These are phyloP conservation scores for Pyrenophora graminea DNA, from an alignment of 2,329 filamentous ascomycete genomes.

Conservation along the genomic window DNA sequence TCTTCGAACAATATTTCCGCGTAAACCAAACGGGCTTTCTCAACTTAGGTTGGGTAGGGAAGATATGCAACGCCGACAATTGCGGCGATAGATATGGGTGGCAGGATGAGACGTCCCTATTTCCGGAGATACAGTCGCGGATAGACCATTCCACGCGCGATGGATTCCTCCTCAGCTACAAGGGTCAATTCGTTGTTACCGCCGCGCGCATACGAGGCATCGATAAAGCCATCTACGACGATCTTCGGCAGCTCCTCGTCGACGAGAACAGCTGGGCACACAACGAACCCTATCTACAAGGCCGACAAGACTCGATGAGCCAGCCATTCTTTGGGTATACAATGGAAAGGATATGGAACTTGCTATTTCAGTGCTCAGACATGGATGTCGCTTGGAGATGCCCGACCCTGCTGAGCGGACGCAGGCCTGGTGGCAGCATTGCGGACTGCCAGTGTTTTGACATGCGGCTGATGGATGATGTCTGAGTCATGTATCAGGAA, in stretches of 20 bases:
- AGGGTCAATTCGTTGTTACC: conserved; percentile 55
- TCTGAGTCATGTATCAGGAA: not conserved
- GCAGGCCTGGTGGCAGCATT: conserved; percentile 28
- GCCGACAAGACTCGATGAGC: conserved; percentile 31
- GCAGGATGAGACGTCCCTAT: conserved; percentile 45
- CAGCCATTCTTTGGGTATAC: conserved; percentile 34
- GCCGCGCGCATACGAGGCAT: conserved; percentile 49
- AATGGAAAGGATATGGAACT: conserved; percentile 37
- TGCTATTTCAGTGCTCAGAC: conserved; percentile 36
- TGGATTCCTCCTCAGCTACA: conserved; percentile 50
- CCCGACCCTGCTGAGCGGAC: conserved; percentile 32
- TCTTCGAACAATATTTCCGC: conserved; percentile 48
- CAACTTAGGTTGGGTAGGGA: conserved; percentile 48
- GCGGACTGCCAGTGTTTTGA: conserved; percentile 40
- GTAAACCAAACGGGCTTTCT: conserved; percentile 51
- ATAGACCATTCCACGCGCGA: conserved; percentile 35
- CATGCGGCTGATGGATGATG: conserved; percentile 7
- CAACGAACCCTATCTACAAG: conserved; percentile 26
- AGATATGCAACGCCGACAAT: conserved; percentile 45
- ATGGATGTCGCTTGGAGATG: conserved; percentile 36
- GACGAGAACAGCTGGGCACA: conserved; percentile 38
- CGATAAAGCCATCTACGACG: conserved; percentile 37
- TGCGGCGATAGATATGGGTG: conserved; percentile 51
- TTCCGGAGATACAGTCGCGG: conserved; percentile 44
- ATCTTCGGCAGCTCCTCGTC: not conserved